These are phyloP conservation scores for Dactylellina haptotyla DNA, from an alignment of 2,329 filamentous ascomycete genomes.

Conservation along the genomic window DNA sequence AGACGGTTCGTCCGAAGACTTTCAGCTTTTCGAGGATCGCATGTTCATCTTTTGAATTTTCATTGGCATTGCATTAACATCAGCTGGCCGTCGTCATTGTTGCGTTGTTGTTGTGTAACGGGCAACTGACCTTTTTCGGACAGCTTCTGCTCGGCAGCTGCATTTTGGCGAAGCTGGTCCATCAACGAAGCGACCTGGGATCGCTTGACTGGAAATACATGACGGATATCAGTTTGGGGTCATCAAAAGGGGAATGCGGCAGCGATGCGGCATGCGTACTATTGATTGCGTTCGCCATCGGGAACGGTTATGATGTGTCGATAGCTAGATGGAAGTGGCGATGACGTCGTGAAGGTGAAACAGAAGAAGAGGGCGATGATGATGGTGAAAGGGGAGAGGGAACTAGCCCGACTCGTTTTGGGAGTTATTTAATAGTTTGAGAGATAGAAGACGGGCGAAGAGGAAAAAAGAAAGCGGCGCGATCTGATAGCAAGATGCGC, in stretches of 20 bases:
- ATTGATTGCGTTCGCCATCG: slow-evolving; percentile 41
- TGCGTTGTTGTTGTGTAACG: slow-evolving; percentile 35
- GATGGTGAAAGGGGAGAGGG: background rate
- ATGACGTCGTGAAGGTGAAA: background rate
- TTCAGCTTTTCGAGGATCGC: slow-evolving; percentile 75
- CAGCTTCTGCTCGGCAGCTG: slow-evolving; percentile 11
- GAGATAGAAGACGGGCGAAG: background rate
- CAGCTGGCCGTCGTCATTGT: too few relatives aligned
- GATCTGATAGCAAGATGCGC: too few relatives aligned
- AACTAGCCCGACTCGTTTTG: background rate
- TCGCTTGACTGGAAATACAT: background rate
- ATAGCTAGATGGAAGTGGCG: background rate
- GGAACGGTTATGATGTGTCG: background rate
- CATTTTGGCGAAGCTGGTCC: slow-evolving; percentile 38
- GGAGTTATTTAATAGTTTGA: background rate
- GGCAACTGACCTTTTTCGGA: slow-evolving; percentile 23
- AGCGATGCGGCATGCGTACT: slow-evolving; percentile 7
- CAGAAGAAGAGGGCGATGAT: background rate
- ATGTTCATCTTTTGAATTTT: slow-evolving; percentile 24
- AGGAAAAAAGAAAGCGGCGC: background rate
- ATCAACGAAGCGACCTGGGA: slow-evolving; percentile 28
- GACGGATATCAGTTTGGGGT: background rate
- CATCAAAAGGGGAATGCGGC: too few relatives aligned
- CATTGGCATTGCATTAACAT: background rate
- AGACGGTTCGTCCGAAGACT: slow-evolving; percentile 77